Base-by-base conservation (phyloP, 352 stramenopile genomes). In the Elongisporangium senticosum region DNA sequence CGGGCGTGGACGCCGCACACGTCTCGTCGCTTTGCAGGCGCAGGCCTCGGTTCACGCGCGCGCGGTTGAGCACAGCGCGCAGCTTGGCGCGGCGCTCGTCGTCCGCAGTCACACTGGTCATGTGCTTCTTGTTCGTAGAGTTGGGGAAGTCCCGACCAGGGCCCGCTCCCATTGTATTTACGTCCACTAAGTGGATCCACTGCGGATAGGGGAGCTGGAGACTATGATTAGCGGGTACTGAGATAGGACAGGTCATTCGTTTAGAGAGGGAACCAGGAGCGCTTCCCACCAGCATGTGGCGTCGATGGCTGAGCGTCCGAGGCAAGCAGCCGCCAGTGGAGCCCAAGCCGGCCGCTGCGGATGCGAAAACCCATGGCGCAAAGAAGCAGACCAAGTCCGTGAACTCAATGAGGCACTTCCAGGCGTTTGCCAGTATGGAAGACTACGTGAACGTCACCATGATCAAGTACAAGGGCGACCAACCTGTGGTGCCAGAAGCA, bases 361-460 rank as follows among this genome's bases (percentile, higher is more conserved):
- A 59, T 21, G 15, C 22, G 53, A n/a, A 5, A n/a, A 20, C 60
- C 15, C 33, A 50, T 17, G 49, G 40, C 11, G 43, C 17, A 7
- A 4, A 24, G 13, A 26, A 43, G 11, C 1, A 37, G 3, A 11
- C 8, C 8, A 49, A 26, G n/a, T 17, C 33, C 50, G 21, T 56
- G 8, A 75, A 74, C 47, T 67, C 75, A 0, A 75, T 71, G 60
- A 63, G 70, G 43, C 83, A 92, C 55, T 92, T 92, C 49, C 65
- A 72, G 15, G 71, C 64, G n/a, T 92, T 90, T 59, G 33, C 7
- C 19, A 71, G 68, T 54, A 90, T 92, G 80, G 74, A 89, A 53
- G 68, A 84, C 53, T 92, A 90, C 63, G 67, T 92, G 51, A 68
- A 86, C 55, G 68, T 68, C 23, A 92, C 83, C 19, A 69, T 87